Percentiles rank a stretch among this genome's conserved stretches.
These are phyloP conservation scores for Hyaloraphidium curvatum DNA, from an alignment of 192 early-diverging fungal genomes.

Conservation along the genomic window DNA sequence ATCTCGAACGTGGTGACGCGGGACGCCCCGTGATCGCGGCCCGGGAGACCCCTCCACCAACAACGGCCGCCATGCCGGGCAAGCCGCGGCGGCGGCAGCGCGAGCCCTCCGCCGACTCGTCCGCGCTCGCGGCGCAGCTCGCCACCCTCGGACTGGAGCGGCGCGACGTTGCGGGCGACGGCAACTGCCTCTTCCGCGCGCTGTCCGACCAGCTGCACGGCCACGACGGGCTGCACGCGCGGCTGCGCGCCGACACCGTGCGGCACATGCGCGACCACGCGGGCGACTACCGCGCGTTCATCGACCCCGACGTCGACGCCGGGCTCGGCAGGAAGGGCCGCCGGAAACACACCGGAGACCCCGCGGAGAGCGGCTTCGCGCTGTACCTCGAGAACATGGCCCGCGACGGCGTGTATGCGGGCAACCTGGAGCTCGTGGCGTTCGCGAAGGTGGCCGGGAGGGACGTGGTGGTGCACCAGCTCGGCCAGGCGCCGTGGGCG, in stretches of 20 bases:
- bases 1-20: no score
- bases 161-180: no score
- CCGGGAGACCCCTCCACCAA: no score
- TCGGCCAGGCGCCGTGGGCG: constrained; percentile 21
- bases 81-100: no score
- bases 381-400: constrained; percentile 38
- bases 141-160: no score
- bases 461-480: constrained; percentile 50
- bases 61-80: no score
- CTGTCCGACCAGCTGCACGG: constrained; percentile 52
- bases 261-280: constrained; percentile 33
- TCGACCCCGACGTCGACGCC: constrained; percentile 38
- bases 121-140: no score
- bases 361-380: no score
- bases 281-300: constrained; percentile 39
- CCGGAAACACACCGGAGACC: no score
- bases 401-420: constrained; percentile 37
- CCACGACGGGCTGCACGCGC: constrained; percentile 26
- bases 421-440: constrained; percentile 52
- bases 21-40: no score
- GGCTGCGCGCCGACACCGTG: constrained; percentile 34
- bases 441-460: constrained; percentile 40
- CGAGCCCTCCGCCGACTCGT: no score
- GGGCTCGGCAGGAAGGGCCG: no score
- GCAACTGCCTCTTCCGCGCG: constrained; percentile 49